Conservation (phyloP, 352 stramenopile species). For the Saprolegnia diclina region DNA sequence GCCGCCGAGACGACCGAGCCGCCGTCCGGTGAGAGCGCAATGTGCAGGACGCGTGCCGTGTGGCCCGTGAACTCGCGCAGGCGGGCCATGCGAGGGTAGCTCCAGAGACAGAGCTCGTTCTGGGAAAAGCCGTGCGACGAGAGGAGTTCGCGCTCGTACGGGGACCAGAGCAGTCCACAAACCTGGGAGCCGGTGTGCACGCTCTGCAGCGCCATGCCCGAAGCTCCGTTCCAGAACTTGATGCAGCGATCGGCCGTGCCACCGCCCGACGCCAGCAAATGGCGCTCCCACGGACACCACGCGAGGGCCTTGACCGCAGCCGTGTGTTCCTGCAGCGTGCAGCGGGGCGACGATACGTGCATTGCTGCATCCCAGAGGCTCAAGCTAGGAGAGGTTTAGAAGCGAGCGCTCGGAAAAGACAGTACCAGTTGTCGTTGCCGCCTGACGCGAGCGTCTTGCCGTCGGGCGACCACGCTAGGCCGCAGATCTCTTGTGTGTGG, state of each 20-base stretch:
- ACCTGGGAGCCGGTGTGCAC: slow-evolving; percentile 98
- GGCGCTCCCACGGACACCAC: slow-evolving; percentile 97
- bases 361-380: slow-evolving; percentile 26
- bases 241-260: slow-evolving; percentile 98
- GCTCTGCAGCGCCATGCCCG: slow-evolving; percentile 88
- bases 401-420: slow-evolving; percentile 67
- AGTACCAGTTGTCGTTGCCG: slow-evolving; percentile 95
- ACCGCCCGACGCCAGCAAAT: slow-evolving; percentile 94
- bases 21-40: slow-evolving; percentile 94
- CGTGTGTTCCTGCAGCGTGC: slow-evolving; percentile 82
- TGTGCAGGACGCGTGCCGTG: slow-evolving; percentile 94
- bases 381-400: neutral
- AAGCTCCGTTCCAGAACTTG: slow-evolving; percentile 98
- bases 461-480: slow-evolving; percentile 95
- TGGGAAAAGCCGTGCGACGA: slow-evolving; percentile 97
- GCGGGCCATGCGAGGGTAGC: slow-evolving; percentile 97
- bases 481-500: slow-evolving; percentile 97
- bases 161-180: slow-evolving; percentile 93
- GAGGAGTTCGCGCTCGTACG: slow-evolving; percentile 91
- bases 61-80: slow-evolving; percentile 98
- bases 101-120: slow-evolving; percentile 98
- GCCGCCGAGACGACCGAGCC: slow-evolving; percentile 88
- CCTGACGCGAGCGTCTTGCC: slow-evolving; percentile 93
- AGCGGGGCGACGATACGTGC: slow-evolving; percentile 36
- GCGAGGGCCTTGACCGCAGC: slow-evolving; percentile 98